Base-by-base conservation (phyloP, 345 rosid genomes). In the Erucastrum elatum region DNA sequence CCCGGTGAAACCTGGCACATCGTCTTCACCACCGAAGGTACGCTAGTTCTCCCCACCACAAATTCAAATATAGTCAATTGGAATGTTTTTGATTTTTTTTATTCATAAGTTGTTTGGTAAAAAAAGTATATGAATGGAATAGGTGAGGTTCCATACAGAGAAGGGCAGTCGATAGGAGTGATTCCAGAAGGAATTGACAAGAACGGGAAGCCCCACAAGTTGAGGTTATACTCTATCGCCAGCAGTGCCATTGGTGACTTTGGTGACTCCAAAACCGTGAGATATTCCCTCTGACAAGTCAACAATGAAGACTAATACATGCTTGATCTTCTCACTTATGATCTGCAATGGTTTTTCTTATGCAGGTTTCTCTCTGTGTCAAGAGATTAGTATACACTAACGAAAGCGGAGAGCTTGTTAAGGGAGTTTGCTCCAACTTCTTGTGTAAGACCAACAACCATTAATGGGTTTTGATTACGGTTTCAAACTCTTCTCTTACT, bases 1-100 rank as follows among this genome's bases (percentile, higher is more conserved):
- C 99, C 99, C 77, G 99, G 98, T 60, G 99, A 95, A 80, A 95
- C 99, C 66, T 87, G 93, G 98, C 99, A 95, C 88, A 95, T 93
- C 91, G 99, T 95, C 80, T 93, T 95, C 89, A 90, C 78, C 93
- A 95, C 97, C 60, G 90, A 95, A 77, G 99, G 98, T 93, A 35
- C 41, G 41, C 41, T n/a, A 29, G 31, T 5, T 41, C 30, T 26
- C 10, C 64, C 61, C 64, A 25, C 34, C 35, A 12, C 60, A 27
- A n/a, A 2, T 49, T 26, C 51, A 17, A 8, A 33, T 4, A n/a
- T 13, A 2, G 59, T 53, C 58, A 35, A 13, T 12, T 8, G 5
- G 4, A 60, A 64, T 26, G 49, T 16, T 31, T n/a, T 64, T 17
- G 61, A 1, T 13, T 35, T 65, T 64, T 13, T 35, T 74, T 64